These are phyloP conservation scores for Fusarium humuli DNA, from an alignment of 2,329 filamentous ascomycete genomes.

Conservation along the genomic window DNA sequence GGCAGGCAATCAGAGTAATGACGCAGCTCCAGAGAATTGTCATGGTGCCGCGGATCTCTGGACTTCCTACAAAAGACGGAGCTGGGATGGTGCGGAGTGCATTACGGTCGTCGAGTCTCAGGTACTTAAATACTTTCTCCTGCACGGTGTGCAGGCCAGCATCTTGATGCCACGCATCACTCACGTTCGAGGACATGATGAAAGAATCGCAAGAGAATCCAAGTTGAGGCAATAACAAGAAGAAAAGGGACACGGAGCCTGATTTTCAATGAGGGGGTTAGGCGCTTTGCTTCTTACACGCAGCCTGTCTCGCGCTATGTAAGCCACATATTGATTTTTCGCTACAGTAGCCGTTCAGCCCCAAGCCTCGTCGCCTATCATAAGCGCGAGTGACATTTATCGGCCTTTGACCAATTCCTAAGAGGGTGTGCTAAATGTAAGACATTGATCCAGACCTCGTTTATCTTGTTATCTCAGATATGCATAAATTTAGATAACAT, in stretches of 20 bases:
- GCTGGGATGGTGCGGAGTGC: not conserved
- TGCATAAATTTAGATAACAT: too few species aligned
- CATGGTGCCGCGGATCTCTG: not conserved
- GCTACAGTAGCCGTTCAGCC: too few species aligned
- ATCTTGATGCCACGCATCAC: not conserved
- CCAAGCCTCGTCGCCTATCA: not conserved
- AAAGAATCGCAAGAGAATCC: too few species aligned
- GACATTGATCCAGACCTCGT: too few species aligned
- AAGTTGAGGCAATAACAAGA: not conserved
- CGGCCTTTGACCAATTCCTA: rapidly evolving
- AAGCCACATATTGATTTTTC: too few species aligned
- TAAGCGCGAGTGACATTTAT: too few species aligned
- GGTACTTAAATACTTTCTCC: not conserved
- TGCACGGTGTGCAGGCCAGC: not conserved
- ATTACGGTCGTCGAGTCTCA: not conserved
- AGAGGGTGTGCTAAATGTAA: too few species aligned
- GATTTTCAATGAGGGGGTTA: not conserved
- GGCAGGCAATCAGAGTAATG: not conserved
- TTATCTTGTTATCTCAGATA: too few species aligned
- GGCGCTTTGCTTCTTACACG: not conserved
- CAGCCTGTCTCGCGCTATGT: not conserved
- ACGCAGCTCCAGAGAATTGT: not conserved
- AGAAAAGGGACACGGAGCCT: not conserved
- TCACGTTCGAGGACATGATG: not conserved
- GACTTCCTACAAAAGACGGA: not conserved